These are phyloP conservation scores for Aschersonia sp. DNA, from an alignment of 2,329 filamentous ascomycete genomes.

Conservation along the genomic window DNA sequence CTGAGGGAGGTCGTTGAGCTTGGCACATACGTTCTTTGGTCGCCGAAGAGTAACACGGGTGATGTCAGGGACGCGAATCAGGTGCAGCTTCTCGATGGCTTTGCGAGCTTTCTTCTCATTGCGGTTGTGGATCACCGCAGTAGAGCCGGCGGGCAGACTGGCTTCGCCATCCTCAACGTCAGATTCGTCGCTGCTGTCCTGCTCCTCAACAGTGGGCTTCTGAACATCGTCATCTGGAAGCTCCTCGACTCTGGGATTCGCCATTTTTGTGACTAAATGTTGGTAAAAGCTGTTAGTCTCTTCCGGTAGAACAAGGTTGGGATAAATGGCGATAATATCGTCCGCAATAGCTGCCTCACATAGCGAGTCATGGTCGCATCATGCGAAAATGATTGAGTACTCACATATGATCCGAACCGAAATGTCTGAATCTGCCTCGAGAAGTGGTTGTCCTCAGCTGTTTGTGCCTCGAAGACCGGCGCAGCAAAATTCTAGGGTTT, in stretches of 20 bases:
- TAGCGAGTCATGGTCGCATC: background rate
- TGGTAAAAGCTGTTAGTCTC: constrained; percentile 2
- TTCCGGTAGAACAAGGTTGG: background rate
- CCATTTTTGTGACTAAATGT: constrained; percentile 48
- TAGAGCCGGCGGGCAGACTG: constrained; percentile 66
- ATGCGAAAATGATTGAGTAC: constrained; percentile 11
- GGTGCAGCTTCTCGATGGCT: constrained; percentile 94
- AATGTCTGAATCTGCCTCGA: constrained; percentile 16
- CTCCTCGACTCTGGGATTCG: constrained; percentile 96
- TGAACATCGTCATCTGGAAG: constrained; percentile 80
- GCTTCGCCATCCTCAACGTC: constrained; percentile 73
- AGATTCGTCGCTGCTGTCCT: constrained; percentile 59
- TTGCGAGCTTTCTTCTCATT: constrained; percentile 99
- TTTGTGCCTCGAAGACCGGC: constrained; percentile 23
- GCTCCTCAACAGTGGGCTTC: constrained; percentile 66
- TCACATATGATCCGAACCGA: constrained; percentile 21
- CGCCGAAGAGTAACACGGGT: constrained; percentile 94
- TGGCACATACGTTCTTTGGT: constrained; percentile 86
- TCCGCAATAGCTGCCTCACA: too few species aligned
- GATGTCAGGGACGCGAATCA: constrained; percentile 93
- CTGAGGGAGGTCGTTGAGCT: background rate
- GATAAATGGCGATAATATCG: too few species aligned
- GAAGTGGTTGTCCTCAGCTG: constrained; percentile 15
- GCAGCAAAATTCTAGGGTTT: constrained; percentile 31
- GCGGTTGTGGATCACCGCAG: constrained; percentile 87